phyloP scores from a whole-genome alignment of 805 yeast genomes.

The Starmerella apicola region DNA sequence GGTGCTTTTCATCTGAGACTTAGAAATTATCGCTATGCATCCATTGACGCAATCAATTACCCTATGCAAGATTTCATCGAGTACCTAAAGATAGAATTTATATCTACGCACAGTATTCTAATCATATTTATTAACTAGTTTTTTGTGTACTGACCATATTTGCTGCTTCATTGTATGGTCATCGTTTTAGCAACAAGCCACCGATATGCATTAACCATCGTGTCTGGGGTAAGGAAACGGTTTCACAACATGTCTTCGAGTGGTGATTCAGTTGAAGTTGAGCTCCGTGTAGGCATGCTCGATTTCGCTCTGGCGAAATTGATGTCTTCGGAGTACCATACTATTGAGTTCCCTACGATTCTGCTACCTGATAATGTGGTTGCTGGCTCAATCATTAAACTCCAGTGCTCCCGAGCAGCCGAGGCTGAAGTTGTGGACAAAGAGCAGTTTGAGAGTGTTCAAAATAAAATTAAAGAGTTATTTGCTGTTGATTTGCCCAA shows the following conservation, averaged over 20 bases:
- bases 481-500: constrained; percentile 67
- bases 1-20: not conserved
- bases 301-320: constrained; percentile 90
- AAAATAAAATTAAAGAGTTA: constrained; percentile 55
- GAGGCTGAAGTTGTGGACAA: constrained; percentile 52
- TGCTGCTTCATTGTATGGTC: not conserved
- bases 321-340: constrained; percentile 81
- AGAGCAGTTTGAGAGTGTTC: constrained; percentile 47
- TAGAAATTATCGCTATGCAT: not conserved
- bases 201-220: too few relatives aligned
- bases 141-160: not conserved
- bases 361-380: constrained; percentile 77
- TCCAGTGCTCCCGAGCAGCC: constrained; percentile 67
- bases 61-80: not conserved
- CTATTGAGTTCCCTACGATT: constrained; percentile 94
- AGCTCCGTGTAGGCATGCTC: constrained; percentile 86
- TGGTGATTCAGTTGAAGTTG: constrained; percentile 56
- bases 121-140: too few relatives aligned
- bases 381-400: constrained; percentile 84
- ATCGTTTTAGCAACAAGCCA: too few relatives aligned
- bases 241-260: constrained; percentile 3
- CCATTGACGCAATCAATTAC: not conserved
- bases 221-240: not conserved
- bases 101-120: not conserved
- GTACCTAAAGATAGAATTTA: not conserved